Base-by-base conservation (phyloP, 2,329 filamentous ascomycete species). In the Blastomyces parvus region DNA sequence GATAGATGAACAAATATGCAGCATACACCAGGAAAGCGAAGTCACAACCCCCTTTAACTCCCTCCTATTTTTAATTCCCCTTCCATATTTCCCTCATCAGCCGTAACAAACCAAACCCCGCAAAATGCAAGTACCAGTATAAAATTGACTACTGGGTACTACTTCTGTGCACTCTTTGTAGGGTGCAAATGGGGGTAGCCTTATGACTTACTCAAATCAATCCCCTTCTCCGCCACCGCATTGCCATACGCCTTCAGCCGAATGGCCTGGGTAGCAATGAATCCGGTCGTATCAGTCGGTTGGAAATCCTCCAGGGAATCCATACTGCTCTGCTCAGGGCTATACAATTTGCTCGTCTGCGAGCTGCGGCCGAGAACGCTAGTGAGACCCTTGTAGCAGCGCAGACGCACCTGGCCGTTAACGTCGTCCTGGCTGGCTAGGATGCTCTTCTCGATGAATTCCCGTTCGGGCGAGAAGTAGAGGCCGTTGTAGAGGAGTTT, bases 271-370 rank as follows among this genome's bases (percentile, higher is more conserved):
- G 70, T 69, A 48, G 69, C 69, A 68, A 71, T 84, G 75, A 86
- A 86, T 38, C 83, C 84, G 50, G 82, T 84, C 38, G 84, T 86
- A 68, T 87, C 85, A 65, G 76, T 78, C 8, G 85, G 85, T 67
- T 78, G 78, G 71, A 88, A 88, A 73, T 83, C 82, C 65, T 82
- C 84, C 68, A 88, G 81, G 65, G 84, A 83, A 72, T 89, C 87
- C 85, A 88, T 87, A 63, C 78, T 81, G 64, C 79, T 81, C 77
- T 86, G 84, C 68, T 79, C 79, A 74, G 81, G 82, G 68, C 81
- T 80, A 73, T 88, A 88, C 59, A 88, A 76, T 77, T 87, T 87
- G 79, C 85, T 83, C 2, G 84, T 87, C 40, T 62, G 59, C 53
- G 63, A 64, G 60, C 63, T 65, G 44, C 67, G 62, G 57, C 67